These are phyloP conservation scores for Rhodotorula glutinis DNA, from an alignment of 1,284 basidiomycete genomes.

Conservation along the genomic window DNA sequence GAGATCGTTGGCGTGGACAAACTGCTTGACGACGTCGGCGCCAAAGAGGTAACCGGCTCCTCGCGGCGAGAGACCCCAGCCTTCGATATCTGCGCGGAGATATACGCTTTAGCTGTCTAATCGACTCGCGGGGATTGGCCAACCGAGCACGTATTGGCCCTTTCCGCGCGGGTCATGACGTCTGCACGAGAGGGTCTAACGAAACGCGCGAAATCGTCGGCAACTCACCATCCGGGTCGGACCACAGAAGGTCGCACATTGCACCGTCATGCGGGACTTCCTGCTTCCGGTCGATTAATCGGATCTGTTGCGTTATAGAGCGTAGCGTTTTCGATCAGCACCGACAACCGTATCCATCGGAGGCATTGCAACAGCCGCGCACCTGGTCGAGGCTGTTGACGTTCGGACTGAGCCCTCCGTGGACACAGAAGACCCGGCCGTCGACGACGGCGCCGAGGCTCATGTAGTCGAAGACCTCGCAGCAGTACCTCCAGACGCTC, in stretches of 20 bases:
- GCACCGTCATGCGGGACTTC: slow-evolving; percentile 99
- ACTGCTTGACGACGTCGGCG: slow-evolving; percentile 81
- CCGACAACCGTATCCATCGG: background rate
- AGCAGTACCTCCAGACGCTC: slow-evolving; percentile 97
- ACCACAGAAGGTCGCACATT: slow-evolving; percentile 99
- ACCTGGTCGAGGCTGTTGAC: slow-evolving; percentile 82
- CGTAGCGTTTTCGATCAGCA: too few relatives aligned
- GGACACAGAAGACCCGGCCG: slow-evolving; percentile 85
- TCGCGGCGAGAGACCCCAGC: slow-evolving; percentile 95
- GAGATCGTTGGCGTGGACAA: slow-evolving; percentile 86
- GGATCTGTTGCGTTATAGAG: slow-evolving; percentile 62
- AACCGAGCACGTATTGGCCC: too few relatives aligned
- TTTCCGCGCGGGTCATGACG: too few relatives aligned
- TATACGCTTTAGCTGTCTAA: background rate
- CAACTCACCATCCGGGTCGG: slow-evolving; percentile 89
- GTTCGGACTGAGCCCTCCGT: slow-evolving; percentile 89
- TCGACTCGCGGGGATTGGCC: too few relatives aligned
- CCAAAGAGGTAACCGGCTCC: slow-evolving; percentile 96
- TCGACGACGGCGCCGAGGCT: slow-evolving; percentile 92
- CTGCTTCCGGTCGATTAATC: slow-evolving; percentile 91
- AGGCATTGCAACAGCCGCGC: slow-evolving; percentile 40
- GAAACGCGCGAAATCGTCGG: too few relatives aligned
- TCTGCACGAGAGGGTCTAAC: too few relatives aligned
- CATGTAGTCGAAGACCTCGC: slow-evolving; percentile 97
- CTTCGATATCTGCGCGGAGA: slow-evolving; percentile 64